Base-by-base conservation (phyloP, 495 filamentous ascomycete genomes). In the Annulohypoxylon moriforme region DNA sequence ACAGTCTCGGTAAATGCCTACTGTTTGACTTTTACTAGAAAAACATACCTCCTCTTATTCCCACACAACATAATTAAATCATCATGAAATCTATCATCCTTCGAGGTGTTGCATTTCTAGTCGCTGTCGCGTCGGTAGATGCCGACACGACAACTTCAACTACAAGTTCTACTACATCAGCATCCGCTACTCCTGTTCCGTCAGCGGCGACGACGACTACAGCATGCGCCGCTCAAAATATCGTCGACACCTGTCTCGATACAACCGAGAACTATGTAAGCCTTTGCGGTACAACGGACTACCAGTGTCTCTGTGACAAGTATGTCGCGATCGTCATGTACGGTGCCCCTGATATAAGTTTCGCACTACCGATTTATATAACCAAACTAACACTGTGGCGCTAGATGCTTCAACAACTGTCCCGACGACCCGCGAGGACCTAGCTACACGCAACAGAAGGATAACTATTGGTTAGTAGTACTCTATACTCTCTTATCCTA, bases 381-480 rank as follows among this genome's bases (percentile, higher is more conserved):
- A n/a, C 24, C 34, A 47, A 36, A 33, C 69, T 71, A n/a, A 47
- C 18, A 20, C 18, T 47, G 25, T 31, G 36, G 4, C 24, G 6
- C 57, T 65, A 84, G 80, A 13, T 84, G 83, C 80, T 85, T 78
- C 74, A 80, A 82, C 78, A 83, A 83, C 81, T 85, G 83, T 75
- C 83, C 83, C 61, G 78, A 81, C 74, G 81, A 85, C 60, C 31
- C 58, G 47, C 76, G 80, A 4, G 29, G 47, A 60, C 60, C 67
- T 31, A 61, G 40, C 18, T 53, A 66, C 69, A 60, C 68, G 10
- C 78, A 79, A 55, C 75, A 83, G 70, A 75, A 76, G 62, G 69
- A 81, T 20, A 78, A 80, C 49, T 83, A 83, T 75, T 85, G 83
- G 76, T 76, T 20, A 47, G 71, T 31, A 14, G 14, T 7, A 14